phyloP scores from a whole-genome alignment of 2,329 filamentous ascomycete species.

The Purpureocillium takamizusanense region DNA sequence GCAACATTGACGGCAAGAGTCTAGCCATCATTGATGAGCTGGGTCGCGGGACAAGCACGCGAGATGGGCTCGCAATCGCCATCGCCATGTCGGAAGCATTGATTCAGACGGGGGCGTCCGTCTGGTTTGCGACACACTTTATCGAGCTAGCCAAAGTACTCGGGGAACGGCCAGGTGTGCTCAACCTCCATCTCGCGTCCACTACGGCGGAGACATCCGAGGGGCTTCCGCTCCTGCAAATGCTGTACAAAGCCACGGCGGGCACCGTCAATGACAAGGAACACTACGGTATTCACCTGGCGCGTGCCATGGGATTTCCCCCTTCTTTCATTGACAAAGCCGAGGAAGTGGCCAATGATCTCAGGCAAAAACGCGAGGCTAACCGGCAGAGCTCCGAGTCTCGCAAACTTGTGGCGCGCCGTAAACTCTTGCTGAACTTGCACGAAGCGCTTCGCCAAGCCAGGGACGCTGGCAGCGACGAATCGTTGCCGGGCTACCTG shows the following conservation, averaged over 20 bases:
- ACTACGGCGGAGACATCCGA: constrained; percentile 44
- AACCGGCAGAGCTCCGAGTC: constrained; percentile 51
- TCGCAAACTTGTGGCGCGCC: constrained; percentile 49
- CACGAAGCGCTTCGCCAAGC: constrained; percentile 66
- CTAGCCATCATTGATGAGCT: constrained; percentile 86
- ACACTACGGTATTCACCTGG: constrained; percentile 79
- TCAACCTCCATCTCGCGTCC: constrained; percentile 74
- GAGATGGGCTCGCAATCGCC: constrained; percentile 82
- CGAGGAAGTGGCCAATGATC: constrained; percentile 51
- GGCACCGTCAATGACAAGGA: constrained; percentile 57
- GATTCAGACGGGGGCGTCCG: constrained; percentile 65
- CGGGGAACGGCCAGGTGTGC: constrained; percentile 64
- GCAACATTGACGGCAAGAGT: constrained; percentile 68
- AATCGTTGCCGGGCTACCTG: constrained; percentile 37
- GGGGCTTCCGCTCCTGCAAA: constrained; percentile 57
- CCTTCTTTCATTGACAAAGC: constrained; percentile 58
- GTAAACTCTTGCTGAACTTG: constrained; percentile 66
- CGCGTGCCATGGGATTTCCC: constrained; percentile 66
- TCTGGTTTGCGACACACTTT: constrained; percentile 96
- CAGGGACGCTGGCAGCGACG: constrained; percentile 50
- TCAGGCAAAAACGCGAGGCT: constrained; percentile 49
- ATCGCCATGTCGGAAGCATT: constrained; percentile 84
- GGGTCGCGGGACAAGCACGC: constrained; percentile 79
- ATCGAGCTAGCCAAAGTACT: constrained; percentile 71
- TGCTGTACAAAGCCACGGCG: constrained; percentile 76